A percentile compares a stretch with the other conserved stretches of the same genome.
phyloP scores from a whole-genome alignment of 805 yeast genomes.

The Pichia heedii region DNA sequence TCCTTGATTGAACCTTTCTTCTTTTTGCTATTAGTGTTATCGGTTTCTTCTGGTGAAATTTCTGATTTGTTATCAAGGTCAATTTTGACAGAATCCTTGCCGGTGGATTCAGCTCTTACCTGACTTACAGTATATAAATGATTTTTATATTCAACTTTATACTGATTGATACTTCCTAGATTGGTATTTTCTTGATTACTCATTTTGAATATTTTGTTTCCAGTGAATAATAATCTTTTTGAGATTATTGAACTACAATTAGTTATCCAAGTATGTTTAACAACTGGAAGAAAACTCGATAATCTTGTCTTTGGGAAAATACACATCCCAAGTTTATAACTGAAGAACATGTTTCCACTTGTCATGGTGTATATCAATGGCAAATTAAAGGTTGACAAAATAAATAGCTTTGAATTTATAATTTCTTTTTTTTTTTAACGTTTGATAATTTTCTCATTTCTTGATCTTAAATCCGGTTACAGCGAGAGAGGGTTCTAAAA shows the following conservation, averaged over 20 bases:
- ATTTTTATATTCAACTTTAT: background rate
- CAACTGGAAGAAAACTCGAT: background rate
- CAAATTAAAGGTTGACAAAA: background rate
- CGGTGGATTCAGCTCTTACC: background rate
- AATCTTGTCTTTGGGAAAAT: background rate
- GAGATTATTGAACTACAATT: background rate
- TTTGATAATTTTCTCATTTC: background rate
- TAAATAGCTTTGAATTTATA: background rate
- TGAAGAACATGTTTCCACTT: background rate
- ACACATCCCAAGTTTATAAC: background rate
- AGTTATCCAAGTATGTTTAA: too few relatives aligned
- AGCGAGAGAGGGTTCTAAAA: background rate
- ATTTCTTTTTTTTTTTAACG: background rate
- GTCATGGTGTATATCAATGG: too few relatives aligned
- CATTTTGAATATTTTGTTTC: background rate
- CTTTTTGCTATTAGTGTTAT: background rate
- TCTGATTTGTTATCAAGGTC: background rate
- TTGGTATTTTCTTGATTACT: background rate
- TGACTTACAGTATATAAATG: background rate
- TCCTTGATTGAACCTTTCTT: conserved; percentile 27
- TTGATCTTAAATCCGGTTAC: background rate
- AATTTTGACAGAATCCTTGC: background rate
- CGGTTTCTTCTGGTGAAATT: background rate
- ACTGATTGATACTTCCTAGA: background rate
- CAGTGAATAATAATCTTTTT: background rate